phyloP scores from a whole-genome alignment of 805 yeast genomes.

The Tetrapisispora fleetii region DNA sequence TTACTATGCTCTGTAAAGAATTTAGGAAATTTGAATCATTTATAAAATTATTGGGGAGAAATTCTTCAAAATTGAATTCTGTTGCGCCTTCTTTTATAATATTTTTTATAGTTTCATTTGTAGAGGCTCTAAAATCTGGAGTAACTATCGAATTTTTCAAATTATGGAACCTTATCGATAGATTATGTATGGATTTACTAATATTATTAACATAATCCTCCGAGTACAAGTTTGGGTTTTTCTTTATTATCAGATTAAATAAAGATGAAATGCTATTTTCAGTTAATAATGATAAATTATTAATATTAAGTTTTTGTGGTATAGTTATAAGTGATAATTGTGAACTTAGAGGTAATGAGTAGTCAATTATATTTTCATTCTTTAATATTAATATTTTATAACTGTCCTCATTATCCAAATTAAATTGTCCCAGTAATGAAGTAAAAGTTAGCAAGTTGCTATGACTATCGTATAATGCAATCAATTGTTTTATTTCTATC shows the following conservation, averaged over 20 bases:
- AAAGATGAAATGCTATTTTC: slow-evolving; percentile 35
- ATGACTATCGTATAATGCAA: background rate
- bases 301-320: slow-evolving; percentile 30
- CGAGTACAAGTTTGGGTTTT: slow-evolving; percentile 7
- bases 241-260: slow-evolving; percentile 40
- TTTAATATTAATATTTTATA: background rate
- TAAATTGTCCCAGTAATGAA: background rate
- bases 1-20: slow-evolving; percentile 56
- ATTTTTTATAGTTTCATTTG: slow-evolving; percentile 42
- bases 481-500: background rate
- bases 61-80: slow-evolving; percentile 15
- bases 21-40: slow-evolving; percentile 53
- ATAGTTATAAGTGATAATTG: slow-evolving; percentile 31
- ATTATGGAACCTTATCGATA: slow-evolving; percentile 56
- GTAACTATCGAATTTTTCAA: slow-evolving; percentile 56
- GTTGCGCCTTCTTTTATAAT: slow-evolving; percentile 31
- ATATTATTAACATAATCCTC: slow-evolving; percentile 36
- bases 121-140: slow-evolving; percentile 45
- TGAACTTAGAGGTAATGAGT: background rate
- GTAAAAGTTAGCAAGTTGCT: background rate
- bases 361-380: background rate
- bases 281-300: slow-evolving; percentile 22
- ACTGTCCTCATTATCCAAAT: background rate
- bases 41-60: slow-evolving; percentile 31
- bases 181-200: slow-evolving; percentile 56